phyloP scores from a whole-genome alignment of 768 basidiomycete species.

The Hysterangium stoloniferum region DNA sequence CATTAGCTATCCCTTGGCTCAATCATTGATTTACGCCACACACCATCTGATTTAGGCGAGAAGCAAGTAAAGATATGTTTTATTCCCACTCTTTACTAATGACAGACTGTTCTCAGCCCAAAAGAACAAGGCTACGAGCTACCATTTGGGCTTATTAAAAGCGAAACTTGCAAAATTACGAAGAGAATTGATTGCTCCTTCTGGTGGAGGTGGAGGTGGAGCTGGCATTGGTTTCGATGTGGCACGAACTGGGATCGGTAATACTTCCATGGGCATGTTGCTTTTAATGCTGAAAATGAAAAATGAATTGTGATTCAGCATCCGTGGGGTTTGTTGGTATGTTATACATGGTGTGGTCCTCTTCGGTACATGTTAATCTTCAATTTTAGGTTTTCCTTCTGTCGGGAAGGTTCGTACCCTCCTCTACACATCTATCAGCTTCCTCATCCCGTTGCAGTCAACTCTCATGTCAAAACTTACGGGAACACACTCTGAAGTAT shows the following conservation, averaged over 20 bases:
- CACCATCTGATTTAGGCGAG: slow-evolving; percentile 54
- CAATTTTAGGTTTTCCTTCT: slow-evolving; percentile 59
- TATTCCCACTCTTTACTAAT: slow-evolving; percentile 11
- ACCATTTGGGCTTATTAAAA: slow-evolving; percentile 94
- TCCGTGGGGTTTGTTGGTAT: slow-evolving; percentile 80
- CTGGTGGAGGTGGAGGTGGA: slow-evolving; percentile 73
- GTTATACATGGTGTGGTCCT: background rate
- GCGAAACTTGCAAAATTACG: slow-evolving; percentile 97
- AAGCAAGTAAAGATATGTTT: slow-evolving; percentile 49
- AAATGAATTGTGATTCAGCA: slow-evolving; percentile 44
- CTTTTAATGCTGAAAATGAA: slow-evolving; percentile 21
- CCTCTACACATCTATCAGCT: slow-evolving; percentile 2
- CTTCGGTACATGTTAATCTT: background rate
- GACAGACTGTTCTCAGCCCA: slow-evolving; percentile 49
- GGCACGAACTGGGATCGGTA: slow-evolving; percentile 83
- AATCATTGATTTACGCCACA: background rate
- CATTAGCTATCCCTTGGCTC: background rate
- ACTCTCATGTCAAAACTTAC: slow-evolving; percentile 94
- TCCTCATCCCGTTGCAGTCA: slow-evolving; percentile 41
- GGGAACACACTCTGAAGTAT: slow-evolving; percentile 93
- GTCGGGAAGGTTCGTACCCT: slow-evolving; percentile 68
- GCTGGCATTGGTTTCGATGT: slow-evolving; percentile 94
- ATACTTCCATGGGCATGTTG: background rate
- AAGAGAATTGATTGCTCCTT: slow-evolving; percentile 81
- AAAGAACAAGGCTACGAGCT: slow-evolving; percentile 94